These are phyloP conservation scores for Coemansia sp. DNA, from an alignment of 192 early-diverging fungal genomes.

Conservation along the genomic window DNA sequence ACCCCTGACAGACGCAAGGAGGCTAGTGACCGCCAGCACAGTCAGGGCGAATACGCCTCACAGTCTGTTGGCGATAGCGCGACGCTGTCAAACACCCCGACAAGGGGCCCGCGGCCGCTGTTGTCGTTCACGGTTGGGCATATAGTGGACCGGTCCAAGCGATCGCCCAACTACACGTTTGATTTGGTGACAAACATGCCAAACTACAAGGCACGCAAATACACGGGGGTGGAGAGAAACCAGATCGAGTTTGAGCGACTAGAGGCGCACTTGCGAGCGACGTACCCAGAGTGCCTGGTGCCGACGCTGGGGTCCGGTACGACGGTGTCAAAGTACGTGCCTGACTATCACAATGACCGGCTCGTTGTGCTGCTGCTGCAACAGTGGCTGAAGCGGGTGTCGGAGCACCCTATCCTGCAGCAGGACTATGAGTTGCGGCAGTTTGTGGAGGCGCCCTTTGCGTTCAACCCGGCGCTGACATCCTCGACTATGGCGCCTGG, in stretches of 20 bases:
- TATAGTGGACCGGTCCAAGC: constrained; percentile 49
- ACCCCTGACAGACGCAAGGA: background rate
- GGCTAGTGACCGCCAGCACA: background rate
- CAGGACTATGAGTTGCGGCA: constrained; percentile 57
- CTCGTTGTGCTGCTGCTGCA: constrained; percentile 50
- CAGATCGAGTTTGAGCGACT: constrained; percentile 54
- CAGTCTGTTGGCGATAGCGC: background rate
- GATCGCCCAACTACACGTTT: constrained; percentile 36
- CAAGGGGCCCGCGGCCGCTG: constrained; percentile 12
- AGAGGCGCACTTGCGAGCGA: constrained; percentile 47
- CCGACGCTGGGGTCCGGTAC: constrained; percentile 44
- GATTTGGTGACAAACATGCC: constrained; percentile 44
- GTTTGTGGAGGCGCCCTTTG: constrained; percentile 58
- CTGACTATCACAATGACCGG: constrained; percentile 52
- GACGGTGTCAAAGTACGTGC: constrained; percentile 50
- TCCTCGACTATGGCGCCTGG: constrained; percentile 10
- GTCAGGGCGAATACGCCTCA: background rate
- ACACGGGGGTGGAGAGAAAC: constrained; percentile 46
- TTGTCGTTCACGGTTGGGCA: constrained; percentile 43
- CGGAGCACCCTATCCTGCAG: constrained; percentile 46
- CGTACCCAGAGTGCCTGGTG: constrained; percentile 55
- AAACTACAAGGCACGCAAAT: constrained; percentile 50
- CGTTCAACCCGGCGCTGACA: constrained; percentile 44
- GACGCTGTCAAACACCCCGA: background rate
- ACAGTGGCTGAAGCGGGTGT: constrained; percentile 48